Evolutionary conservation across 257 asterid species (phyloP), one percentile per base, ranked within the genome.

Genomic region (Salvia hispanica): DNA sequence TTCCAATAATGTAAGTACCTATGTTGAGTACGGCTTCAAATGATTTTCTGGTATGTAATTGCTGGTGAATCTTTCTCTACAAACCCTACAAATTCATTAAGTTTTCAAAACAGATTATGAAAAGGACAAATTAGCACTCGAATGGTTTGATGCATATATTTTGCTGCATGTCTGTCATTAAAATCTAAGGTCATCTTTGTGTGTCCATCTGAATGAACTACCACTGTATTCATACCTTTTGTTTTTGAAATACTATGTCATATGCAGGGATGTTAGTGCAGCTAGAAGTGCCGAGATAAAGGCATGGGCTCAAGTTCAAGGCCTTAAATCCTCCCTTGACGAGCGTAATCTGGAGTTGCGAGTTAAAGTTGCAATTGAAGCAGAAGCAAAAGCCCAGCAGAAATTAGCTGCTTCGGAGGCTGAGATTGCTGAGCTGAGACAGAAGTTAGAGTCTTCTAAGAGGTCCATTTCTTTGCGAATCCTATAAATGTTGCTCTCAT

Each of bases 311-410:
- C 82, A 63, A 75, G 96, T 91, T 69, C 86, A 88, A 69, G 72
- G 91, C 73, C 80, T 94, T 69, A 89, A 87, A 70, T 80, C 85
- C 76, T 85, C 91, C 76, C 93, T 94, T 48, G 96, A 89, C 62
- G 99, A 94, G 66, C 88, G 78, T 74, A 86, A 84, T 72, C 76
- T 94, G 86, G 99, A 91, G 85, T 66, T 77, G 78, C 88, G 91
- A 72, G 99, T 94, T 59, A 94, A 94, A 81, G 85, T 73, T 70
- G 96, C 98, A 9, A 94, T 91, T 80, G 99, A 88, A 88, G 99
- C 90, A 8, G 99, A 94, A 84, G 91, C 98, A 58, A 75, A 77
- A 69, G 78, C 96, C 62, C 98, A 94, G 81, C 99, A 94, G 79
- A 83, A 84, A 77, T 80, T 94, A 77, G 98, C 95, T 68, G 95